Evolutionary conservation across 2,329 filamentous ascomycete species (phyloP).

Genomic region (Lanzia echinophila): DNA sequence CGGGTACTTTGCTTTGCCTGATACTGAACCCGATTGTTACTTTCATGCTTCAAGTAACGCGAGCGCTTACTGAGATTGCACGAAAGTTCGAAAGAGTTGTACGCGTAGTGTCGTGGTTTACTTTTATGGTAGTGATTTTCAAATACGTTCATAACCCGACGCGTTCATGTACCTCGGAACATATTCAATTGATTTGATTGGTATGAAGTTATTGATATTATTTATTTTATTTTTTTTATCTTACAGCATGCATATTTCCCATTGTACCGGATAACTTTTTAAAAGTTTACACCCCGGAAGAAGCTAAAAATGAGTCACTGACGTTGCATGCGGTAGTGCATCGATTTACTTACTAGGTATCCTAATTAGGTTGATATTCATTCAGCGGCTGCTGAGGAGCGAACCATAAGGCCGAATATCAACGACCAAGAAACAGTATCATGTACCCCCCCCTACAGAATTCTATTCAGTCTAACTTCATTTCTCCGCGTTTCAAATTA

Average conservation of each 20-base stretch:
- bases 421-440: slow-evolving; percentile 30
- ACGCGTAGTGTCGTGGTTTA: background rate
- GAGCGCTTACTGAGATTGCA: slow-evolving; percentile 20
- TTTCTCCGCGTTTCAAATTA: slow-evolving; percentile 28
- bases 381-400: slow-evolving; percentile 26
- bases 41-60: slow-evolving; percentile 13
- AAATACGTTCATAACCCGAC: too few relatives aligned
- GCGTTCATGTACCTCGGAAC: slow-evolving; percentile 2
- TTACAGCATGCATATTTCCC: slow-evolving; percentile 13
- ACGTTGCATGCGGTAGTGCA: slow-evolving; percentile 23
- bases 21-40: too few relatives aligned
- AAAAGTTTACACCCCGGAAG: background rate
- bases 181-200: background rate
- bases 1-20: background rate
- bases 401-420: slow-evolving; percentile 27
- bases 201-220: background rate
- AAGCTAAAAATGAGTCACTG: slow-evolving; percentile 30
- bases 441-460: slow-evolving; percentile 12
- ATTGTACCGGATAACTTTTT: slow-evolving; percentile 1
- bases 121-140: background rate
- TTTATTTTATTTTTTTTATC: background rate
- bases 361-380: slow-evolving; percentile 14
- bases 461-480: slow-evolving; percentile 10
- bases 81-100: slow-evolving; percentile 2
- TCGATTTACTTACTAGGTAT: slow-evolving; percentile 5